Conservation (phyloP, 805 yeast genomes). For the Suhomyces sp. region DNA sequence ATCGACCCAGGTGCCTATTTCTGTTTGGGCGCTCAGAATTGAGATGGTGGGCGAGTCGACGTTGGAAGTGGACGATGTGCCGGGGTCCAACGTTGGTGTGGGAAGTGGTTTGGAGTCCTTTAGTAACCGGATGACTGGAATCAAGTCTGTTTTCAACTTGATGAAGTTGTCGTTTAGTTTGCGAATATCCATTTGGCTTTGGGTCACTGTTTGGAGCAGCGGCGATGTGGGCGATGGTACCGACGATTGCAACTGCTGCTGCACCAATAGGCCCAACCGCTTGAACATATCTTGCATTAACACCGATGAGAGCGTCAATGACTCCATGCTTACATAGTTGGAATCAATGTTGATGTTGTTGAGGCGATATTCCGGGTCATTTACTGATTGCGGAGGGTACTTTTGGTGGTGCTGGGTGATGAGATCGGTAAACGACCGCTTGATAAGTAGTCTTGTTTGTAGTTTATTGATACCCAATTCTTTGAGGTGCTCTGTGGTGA, state of each 20-base stretch:
- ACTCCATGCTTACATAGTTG: slow-evolving; percentile 35
- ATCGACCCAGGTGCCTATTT: slow-evolving; percentile 9
- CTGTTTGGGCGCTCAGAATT: slow-evolving; percentile 14
- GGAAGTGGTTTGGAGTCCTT: slow-evolving; percentile 71
- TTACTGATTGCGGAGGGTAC: slow-evolving; percentile 21
- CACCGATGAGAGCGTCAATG: slow-evolving; percentile 32
- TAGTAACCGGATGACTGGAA: slow-evolving; percentile 58
- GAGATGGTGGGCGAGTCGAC: slow-evolving; percentile 31
- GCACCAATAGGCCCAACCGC: slow-evolving; percentile 18
- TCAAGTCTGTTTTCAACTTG: slow-evolving; percentile 58
- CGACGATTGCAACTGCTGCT: slow-evolving; percentile 11
- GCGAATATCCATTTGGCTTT: slow-evolving; percentile 27
- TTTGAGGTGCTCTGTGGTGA: slow-evolving; percentile 65
- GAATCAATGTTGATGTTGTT: slow-evolving; percentile 33
- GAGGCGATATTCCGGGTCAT: slow-evolving; percentile 28
- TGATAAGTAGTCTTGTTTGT: slow-evolving; percentile 55
- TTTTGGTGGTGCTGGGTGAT: slow-evolving; percentile 33
- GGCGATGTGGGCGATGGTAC: slow-evolving; percentile 16
- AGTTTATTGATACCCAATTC: slow-evolving; percentile 65
- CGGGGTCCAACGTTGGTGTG: slow-evolving; percentile 53
- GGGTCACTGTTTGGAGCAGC: slow-evolving; percentile 1
- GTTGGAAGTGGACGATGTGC: slow-evolving; percentile 15
- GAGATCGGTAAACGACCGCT: slow-evolving; percentile 57
- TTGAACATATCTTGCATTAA: slow-evolving; percentile 36
- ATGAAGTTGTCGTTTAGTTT: slow-evolving; percentile 52